A percentile compares a stretch with the other conserved stretches of the same genome.
These are phyloP conservation scores for Sedum album DNA, from an alignment of 164 flowering plant genomes.

Conservation along the genomic window DNA sequence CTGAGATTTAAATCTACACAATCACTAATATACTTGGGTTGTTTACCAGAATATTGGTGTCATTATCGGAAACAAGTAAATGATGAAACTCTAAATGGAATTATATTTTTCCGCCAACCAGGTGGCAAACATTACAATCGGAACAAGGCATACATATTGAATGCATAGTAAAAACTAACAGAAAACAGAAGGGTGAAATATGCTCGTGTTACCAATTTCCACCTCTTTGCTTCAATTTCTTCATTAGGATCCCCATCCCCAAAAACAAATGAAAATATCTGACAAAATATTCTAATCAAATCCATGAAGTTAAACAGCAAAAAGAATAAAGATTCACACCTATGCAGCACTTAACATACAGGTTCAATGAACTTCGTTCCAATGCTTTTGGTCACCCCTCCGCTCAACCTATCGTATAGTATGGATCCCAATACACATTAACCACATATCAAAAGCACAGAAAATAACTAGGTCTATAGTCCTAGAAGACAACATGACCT, in stretches of 20 bases:
- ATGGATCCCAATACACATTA: conserved; percentile 99
- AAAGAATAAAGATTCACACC: not conserved
- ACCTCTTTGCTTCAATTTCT: conserved; percentile 98
- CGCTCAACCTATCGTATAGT: conserved; percentile 68
- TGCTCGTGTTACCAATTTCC: conserved; percentile 89
- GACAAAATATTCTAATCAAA: conserved; percentile 16
- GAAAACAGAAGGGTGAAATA: too few relatives aligned
- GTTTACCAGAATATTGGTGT: too few relatives aligned
- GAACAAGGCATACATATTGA: too few relatives aligned
- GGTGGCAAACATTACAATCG: too few relatives aligned
- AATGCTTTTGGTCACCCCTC: conserved; percentile 31
- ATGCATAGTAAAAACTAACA: too few relatives aligned
- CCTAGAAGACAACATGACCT: not conserved
- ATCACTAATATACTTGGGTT: too few relatives aligned
- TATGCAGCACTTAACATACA: conserved; percentile 31
- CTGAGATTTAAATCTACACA: too few relatives aligned
- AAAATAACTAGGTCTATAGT: not conserved
- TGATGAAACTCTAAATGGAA: too few relatives aligned
- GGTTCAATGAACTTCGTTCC: conserved; percentile 92
- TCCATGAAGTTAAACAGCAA: not conserved
- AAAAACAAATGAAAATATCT: conserved; percentile 97
- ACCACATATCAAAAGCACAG: not conserved
- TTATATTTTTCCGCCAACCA: too few relatives aligned
- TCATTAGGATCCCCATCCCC: conserved; percentile 99
- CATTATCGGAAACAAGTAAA: too few relatives aligned